Evolutionary conservation across 352 stramenopile genomes (phyloP).

Genomic region (Phytophthora rubi): DNA sequence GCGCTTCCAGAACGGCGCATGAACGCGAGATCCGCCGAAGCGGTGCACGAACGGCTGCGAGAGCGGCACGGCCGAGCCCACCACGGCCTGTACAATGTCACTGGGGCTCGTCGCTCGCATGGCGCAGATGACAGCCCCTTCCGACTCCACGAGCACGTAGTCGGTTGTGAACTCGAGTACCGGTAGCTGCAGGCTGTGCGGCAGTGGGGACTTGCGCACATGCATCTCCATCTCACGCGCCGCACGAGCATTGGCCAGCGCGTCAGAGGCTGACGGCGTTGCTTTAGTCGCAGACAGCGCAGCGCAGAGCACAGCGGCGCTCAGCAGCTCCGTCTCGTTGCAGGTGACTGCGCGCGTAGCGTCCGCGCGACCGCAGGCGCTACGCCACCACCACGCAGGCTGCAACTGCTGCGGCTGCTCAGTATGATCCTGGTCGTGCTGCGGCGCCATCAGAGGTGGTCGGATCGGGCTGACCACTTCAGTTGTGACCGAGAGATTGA

Average conservation of each 20-base stretch:
- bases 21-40: constrained; percentile 73
- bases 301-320: constrained; percentile 74
- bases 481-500: background rate
- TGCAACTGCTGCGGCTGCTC: constrained; percentile 4
- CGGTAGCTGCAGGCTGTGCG: constrained; percentile 62
- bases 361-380: constrained; percentile 4
- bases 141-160: constrained; percentile 67
- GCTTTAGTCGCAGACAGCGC: constrained; percentile 49
- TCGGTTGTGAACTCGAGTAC: constrained; percentile 55
- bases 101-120: constrained; percentile 60
- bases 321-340: constrained; percentile 72
- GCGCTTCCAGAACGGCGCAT: constrained; percentile 80
- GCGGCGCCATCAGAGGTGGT: constrained; percentile 15
- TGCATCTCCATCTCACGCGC: constrained; percentile 55
- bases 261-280: constrained; percentile 10
- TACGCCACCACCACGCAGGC: constrained; percentile 43
- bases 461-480: background rate
- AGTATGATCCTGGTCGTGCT: constrained; percentile 10
- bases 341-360: constrained; percentile 23
- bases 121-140: constrained; percentile 67
- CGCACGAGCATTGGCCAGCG: constrained; percentile 25
- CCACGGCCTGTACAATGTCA: constrained; percentile 72
- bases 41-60: constrained; percentile 72
- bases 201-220: constrained; percentile 66
- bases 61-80: constrained; percentile 68